Base-by-base conservation (phyloP, 1,139 yeast genomes). In the Lodderomyces elongisporus region DNA sequence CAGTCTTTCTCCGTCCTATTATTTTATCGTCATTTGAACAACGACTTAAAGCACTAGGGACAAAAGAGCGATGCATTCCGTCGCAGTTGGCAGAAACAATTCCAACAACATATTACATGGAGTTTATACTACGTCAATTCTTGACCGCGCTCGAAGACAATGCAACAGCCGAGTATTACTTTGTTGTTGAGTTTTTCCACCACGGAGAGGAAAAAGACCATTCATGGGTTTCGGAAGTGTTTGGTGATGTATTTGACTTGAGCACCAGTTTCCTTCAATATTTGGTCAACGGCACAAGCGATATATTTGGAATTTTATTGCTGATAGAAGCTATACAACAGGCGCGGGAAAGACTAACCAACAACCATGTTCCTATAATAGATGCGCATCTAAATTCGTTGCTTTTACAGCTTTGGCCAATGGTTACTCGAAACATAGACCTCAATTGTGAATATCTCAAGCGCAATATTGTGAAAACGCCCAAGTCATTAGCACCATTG, bases 51-150 rank as follows among this genome's bases (percentile, higher is more conserved):
- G 4, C 45, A 45, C 3, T 36, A 39, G 4, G 46, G 39, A 7
- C 88, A 85, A 0, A 18, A 2, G 33, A 31, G 10, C 12, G 24
- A 6, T 31, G 33, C 14, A 78, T 88, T 58, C 78, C 87, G 4
- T 85, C 93, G 0, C 93, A 84, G 50, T 83, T 85, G 25, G 95
- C 96, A 0, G 95, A 87, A 54, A 74, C 81, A 8, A 78, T 79
- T 25, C 79, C 79, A 3, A 66, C 74, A 44, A 63, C 73, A 7
- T 79, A 79, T 48, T 77, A 82, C 74, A 62, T 83, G 38, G 96
- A 88, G 49, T 74, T 75, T 38, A 78, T 84, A 0, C 85, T 79
- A 54, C 66, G 82, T 37, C 85, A 84, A 47, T 77, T 87, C 62
- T 78, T 80, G 40, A 58, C 79, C 25, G 91, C 95, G 0, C 53